These are phyloP conservation scores for Magnaporthales sp. DNA, from an alignment of 2,329 filamentous ascomycete species.

Conservation along the genomic window DNA sequence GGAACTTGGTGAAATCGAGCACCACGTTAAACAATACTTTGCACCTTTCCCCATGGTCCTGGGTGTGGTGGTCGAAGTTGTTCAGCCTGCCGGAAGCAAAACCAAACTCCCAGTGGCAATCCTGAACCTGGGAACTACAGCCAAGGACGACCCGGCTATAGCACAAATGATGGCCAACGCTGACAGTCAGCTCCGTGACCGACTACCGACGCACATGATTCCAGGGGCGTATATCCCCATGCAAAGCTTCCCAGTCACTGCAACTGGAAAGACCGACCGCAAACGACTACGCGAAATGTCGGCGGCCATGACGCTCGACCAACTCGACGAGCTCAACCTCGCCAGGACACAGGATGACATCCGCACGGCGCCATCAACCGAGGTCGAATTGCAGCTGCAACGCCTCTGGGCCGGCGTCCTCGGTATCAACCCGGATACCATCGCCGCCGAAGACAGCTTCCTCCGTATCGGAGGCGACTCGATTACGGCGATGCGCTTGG, in stretches of 20 bases:
- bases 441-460: background rate
- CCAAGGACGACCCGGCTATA: background rate
- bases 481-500: background rate
- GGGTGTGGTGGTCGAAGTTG: background rate
- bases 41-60: background rate
- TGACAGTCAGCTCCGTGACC: background rate
- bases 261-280: background rate
- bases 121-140: background rate
- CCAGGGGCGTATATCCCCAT: background rate
- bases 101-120: background rate
- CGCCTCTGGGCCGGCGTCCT: background rate
- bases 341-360: background rate
- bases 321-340: background rate
- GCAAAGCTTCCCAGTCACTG: conserved; percentile 29
- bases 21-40: background rate
- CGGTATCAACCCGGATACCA: background rate
- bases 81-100: background rate
- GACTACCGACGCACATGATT: background rate
- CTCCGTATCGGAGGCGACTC: background rate
- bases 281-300: background rate
- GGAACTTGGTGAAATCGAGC: conserved; percentile 5
- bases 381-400: background rate
- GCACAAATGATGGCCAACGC: background rate
- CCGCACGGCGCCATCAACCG: background rate
- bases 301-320: background rate